Evolutionary conservation across 2,329 filamentous ascomycete species (phyloP).

Genomic region (Acrodontium crateriforme): DNA sequence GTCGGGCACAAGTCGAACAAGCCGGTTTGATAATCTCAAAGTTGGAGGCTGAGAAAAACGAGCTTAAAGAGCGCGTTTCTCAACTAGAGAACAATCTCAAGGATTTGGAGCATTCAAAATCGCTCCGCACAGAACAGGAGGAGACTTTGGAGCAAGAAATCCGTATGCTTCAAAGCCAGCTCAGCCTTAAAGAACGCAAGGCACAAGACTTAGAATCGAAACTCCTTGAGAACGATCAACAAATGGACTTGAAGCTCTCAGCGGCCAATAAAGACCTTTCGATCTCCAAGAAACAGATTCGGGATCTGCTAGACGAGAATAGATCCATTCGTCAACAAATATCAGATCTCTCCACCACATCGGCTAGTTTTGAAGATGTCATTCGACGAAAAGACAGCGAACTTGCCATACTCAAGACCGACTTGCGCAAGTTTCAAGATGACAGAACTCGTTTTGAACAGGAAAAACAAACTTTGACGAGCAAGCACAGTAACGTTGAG

Average conservation of each 20-base stretch:
- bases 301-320: constrained; percentile 67
- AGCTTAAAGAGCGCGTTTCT: constrained; percentile 52
- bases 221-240: constrained; percentile 72
- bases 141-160: constrained; percentile 68
- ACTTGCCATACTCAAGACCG: constrained; percentile 66
- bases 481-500: constrained; percentile 68
- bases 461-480: constrained; percentile 56
- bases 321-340: constrained; percentile 72
- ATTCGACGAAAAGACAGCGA: constrained; percentile 92
- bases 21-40: constrained; percentile 75
- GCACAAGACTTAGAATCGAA: constrained; percentile 74
- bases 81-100: constrained; percentile 58
- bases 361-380: constrained; percentile 88
- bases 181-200: constrained; percentile 80
- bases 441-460: constrained; percentile 68
- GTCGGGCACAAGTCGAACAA: constrained; percentile 74
- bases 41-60: constrained; percentile 73
- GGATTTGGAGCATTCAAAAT: constrained; percentile 55
- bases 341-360: constrained; percentile 74
- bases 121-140: constrained; percentile 63
- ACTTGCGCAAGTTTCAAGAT: constrained; percentile 69
- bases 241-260: constrained; percentile 73
- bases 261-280: constrained; percentile 68
- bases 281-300: constrained; percentile 56
- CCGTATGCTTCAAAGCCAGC: constrained; percentile 80